Base-by-base conservation (phyloP, 352 stramenopile genomes). In the Phytopythium sindhum region DNA sequence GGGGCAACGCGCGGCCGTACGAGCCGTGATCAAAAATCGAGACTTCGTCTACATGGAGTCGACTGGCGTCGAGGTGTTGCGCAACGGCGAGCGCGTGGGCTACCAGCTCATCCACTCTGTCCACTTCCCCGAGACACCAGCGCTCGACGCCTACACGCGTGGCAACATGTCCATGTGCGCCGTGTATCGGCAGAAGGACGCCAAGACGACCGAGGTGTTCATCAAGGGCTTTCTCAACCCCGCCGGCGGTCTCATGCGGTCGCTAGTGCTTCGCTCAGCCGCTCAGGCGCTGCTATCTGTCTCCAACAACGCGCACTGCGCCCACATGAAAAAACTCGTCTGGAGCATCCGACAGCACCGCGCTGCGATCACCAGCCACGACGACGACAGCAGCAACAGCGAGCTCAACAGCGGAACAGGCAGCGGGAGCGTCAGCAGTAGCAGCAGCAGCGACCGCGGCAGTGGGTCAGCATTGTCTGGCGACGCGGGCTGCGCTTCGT, bases 101-200 rank as follows among this genome's bases (percentile, higher is more conserved):
- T 89, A 84, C 57, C 75, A 86, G 52, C 55, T 87, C 6, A 24
- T 81, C 4, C 82, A 90, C 69, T 90, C 78, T 48, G 69, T 91
- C 21, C 68, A 85, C 23, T 78, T 90, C 23, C 70, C 67, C 2
- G 67, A 74, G 59, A 74, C 68, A 7, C 60, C 55, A 3, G 31
- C 64, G 28, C 60, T 62, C 6, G 64, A 64, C 4, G 53, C 63
- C 45, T 72, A 64, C 24, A 67, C 74, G 44, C 68, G 71, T 15
- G 71, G 68, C 17, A 61, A 65, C 28, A 60, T 78, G 42, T 78
- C 71, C 5, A 65, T 74, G 56, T 78, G 71, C 47, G 69, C 68
- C 15, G 70, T 78, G 29, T 78, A 74, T 44, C 71, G 71, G 11
- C 71, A 78, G 24, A 70, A 59, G 21, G 64, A 65, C 39, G 68